Conservation (phyloP, 2,329 filamentous ascomycete genomes). For the Fusarium sp. region DNA sequence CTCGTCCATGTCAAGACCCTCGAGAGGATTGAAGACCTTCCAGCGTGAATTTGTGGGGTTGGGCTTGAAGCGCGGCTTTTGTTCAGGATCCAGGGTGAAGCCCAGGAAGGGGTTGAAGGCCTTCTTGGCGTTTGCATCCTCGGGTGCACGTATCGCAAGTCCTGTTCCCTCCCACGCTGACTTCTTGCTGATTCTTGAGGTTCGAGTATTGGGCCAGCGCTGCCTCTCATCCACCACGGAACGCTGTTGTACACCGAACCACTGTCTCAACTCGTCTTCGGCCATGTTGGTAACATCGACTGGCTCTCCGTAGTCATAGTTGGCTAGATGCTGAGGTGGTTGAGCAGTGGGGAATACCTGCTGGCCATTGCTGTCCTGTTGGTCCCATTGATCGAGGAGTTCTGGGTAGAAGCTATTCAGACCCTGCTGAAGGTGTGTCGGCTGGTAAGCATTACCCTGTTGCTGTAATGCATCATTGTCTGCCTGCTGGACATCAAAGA, state of each 20-base stretch:
- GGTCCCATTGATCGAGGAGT: not conserved
- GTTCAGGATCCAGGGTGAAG: slow-evolving; percentile 3
- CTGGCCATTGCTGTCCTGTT: not conserved
- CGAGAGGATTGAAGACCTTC: slow-evolving; percentile 38
- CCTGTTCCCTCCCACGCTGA: not conserved
- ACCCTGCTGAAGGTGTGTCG: not conserved
- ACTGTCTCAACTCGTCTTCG: not conserved
- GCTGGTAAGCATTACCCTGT: not conserved
- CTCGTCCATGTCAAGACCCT: slow-evolving; percentile 40
- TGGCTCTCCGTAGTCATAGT: no score
- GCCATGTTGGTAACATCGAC: not conserved
- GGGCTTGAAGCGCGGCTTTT: slow-evolving; percentile 4
- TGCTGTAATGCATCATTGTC: not conserved
- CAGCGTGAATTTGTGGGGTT: slow-evolving; percentile 35
- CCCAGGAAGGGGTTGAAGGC: slow-evolving; percentile 44
- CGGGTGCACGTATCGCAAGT: slow-evolving; percentile 6
- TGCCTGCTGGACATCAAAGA: not conserved
- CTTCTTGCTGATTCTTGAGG: not conserved
- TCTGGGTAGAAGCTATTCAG: not conserved
- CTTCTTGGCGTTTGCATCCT: not conserved
- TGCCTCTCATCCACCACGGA: not conserved
- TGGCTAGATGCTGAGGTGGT: not conserved
- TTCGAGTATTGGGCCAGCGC: not conserved
- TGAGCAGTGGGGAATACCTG: not conserved
- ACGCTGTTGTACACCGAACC: not conserved